Evolutionary conservation across 805 yeast genomes (phyloP).

Genomic region (Saccharomycopsis olivae): DNA sequence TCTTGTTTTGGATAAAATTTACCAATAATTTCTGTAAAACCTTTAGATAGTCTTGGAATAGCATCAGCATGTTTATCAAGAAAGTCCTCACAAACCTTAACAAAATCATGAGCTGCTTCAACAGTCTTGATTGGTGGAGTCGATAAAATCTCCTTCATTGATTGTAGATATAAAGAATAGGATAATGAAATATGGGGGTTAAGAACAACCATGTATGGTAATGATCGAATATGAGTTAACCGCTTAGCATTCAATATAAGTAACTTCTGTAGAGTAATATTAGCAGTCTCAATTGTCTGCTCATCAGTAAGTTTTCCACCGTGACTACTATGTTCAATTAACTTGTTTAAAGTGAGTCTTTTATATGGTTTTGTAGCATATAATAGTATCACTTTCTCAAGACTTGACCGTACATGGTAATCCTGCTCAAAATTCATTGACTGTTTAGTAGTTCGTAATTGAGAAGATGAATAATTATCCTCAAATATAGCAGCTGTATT

Average conservation of each 20-base stretch:
- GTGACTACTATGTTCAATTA: constrained; percentile 29
- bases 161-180: constrained; percentile 60
- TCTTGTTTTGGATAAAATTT: constrained; percentile 34
- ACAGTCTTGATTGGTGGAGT: constrained; percentile 35
- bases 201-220: constrained; percentile 77
- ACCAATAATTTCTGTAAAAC: constrained; percentile 57
- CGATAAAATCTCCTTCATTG: constrained; percentile 43
- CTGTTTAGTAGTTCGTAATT: constrained; percentile 10
- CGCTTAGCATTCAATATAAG: constrained; percentile 61
- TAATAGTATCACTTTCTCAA: constrained; percentile 48
- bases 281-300: constrained; percentile 31
- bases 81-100: constrained; percentile 43
- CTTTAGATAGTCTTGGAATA: constrained; percentile 69
- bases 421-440: constrained; percentile 34
- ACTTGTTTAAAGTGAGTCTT: constrained; percentile 38
- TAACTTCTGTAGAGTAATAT: constrained; percentile 45
- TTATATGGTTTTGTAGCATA: constrained; percentile 45
- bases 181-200: constrained; percentile 80
- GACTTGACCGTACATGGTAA: constrained; percentile 45
- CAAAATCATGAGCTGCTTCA: constrained; percentile 45
- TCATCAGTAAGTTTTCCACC: constrained; percentile 24
- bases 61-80: constrained; percentile 78
- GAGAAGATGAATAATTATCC: neutral
- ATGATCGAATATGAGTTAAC: constrained; percentile 52
- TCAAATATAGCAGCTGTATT: neutral